Evolutionary conservation across 805 yeast genomes (phyloP).

Genomic region (Sugiyamaella smithiae): DNA sequence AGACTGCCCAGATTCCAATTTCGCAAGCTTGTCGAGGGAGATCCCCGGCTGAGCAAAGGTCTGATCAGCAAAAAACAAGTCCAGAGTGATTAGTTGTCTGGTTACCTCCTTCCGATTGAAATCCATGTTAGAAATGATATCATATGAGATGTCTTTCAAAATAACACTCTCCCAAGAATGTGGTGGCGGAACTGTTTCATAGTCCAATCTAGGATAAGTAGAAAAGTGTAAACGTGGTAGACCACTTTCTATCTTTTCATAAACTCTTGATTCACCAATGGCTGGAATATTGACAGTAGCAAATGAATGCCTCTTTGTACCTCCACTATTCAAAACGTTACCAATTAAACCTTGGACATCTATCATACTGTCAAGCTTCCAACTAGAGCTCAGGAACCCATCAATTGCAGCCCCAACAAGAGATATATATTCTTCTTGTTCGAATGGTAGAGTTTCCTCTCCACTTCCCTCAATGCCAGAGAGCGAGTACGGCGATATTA

Average conservation of each 20-base stretch:
- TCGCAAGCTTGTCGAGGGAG: constrained; percentile 64
- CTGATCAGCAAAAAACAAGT: constrained; percentile 63
- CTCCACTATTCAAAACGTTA: constrained; percentile 4
- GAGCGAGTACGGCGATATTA: not conserved
- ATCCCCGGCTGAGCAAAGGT: constrained; percentile 72
- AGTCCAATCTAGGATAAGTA: constrained; percentile 50
- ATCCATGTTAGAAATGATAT: constrained; percentile 73
- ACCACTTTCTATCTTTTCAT: not conserved
- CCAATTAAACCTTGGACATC: constrained; percentile 16
- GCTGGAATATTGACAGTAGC: constrained; percentile 35
- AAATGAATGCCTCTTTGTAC: constrained; percentile 24
- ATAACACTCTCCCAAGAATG: constrained; percentile 55
- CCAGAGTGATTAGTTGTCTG: constrained; percentile 72
- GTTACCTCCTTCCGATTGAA: constrained; percentile 88
- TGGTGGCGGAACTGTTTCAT: constrained; percentile 64
- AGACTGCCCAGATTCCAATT: constrained; percentile 37
- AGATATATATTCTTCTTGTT: constrained; percentile 33
- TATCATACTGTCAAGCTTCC: constrained; percentile 28
- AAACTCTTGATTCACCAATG: constrained; percentile 4
- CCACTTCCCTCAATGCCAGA: not conserved
- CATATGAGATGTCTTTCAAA: constrained; percentile 71
- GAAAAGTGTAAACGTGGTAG: constrained; percentile 55
- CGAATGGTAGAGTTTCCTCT: constrained; percentile 27
- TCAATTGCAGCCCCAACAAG: constrained; percentile 25
- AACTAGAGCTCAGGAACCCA: constrained; percentile 16